These are phyloP conservation scores for Hypoxylon sp. DNA, from an alignment of 2,329 filamentous ascomycete species.

Conservation along the genomic window DNA sequence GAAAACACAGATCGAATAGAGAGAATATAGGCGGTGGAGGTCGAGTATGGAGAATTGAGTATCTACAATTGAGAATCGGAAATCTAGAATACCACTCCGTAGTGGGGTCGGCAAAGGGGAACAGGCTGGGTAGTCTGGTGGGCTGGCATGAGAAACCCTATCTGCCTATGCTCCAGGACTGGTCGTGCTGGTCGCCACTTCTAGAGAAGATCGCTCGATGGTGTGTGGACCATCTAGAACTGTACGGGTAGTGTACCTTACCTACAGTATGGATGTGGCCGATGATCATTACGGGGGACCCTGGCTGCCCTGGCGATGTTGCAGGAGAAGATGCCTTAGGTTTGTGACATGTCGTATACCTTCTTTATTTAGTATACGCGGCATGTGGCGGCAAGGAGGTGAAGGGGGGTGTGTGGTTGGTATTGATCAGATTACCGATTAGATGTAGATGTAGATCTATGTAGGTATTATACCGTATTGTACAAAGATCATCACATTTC, in stretches of 20 bases:
- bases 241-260: background rate
- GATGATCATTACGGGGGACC: background rate
- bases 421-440: slow-evolving; percentile 4
- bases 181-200: slow-evolving; percentile 24
- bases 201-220: slow-evolving; percentile 6
- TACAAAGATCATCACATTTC: background rate
- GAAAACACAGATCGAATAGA: slow-evolving; percentile 5
- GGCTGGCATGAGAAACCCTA: slow-evolving; percentile 10
- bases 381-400: slow-evolving; percentile 27
- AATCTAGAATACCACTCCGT: slow-evolving; percentile 29
- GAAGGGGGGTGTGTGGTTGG: background rate
- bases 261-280: background rate
- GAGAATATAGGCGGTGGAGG: slow-evolving; percentile 2
- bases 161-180: background rate
- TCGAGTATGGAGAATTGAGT: slow-evolving; percentile 15
- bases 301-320: slow-evolving; percentile 2
- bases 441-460: background rate
- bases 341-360: slow-evolving; percentile 1
- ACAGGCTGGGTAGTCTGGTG: background rate
- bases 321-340: slow-evolving; percentile 7
- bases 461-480: background rate
- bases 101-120: slow-evolving; percentile 5
- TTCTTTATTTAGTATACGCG: slow-evolving; percentile 32
- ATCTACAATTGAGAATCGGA: slow-evolving; percentile 27
- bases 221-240: slow-evolving; percentile 1